Conservation (phyloP, 2,329 filamentous ascomycete species). For the Curvularia eragrostidis region DNA sequence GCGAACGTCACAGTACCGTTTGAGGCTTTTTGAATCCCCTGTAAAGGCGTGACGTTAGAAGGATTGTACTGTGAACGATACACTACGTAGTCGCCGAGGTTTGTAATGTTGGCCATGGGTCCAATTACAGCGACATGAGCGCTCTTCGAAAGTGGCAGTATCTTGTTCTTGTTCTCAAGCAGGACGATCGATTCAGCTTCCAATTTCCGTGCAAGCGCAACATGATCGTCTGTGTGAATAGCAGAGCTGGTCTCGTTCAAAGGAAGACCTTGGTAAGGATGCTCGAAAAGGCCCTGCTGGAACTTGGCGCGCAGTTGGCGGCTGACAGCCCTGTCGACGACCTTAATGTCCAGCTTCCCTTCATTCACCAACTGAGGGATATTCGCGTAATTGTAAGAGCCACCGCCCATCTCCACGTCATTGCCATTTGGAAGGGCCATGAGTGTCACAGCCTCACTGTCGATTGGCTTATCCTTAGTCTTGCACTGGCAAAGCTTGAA, state of each 20-base stretch:
- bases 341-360: constrained; percentile 64
- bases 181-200: constrained; percentile 75
- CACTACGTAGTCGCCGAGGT: constrained; percentile 78
- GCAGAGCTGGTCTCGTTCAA: constrained; percentile 62
- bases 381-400: constrained; percentile 70
- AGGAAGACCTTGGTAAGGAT: constrained; percentile 67
- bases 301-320: constrained; percentile 73
- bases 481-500: constrained; percentile 68
- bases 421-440: constrained; percentile 71
- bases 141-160: constrained; percentile 70
- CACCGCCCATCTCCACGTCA: constrained; percentile 79
- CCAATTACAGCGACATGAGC: constrained; percentile 77
- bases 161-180: constrained; percentile 71
- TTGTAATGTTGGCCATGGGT: constrained; percentile 66
- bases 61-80: constrained; percentile 63
- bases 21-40: constrained; percentile 67
- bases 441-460: constrained; percentile 69
- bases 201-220: constrained; percentile 67
- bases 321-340: constrained; percentile 71
- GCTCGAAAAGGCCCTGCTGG: constrained; percentile 72
- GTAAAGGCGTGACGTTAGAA: constrained; percentile 71
- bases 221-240: constrained; percentile 67
- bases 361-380: constrained; percentile 70
- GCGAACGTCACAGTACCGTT: constrained; percentile 69
- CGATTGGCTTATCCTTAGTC: constrained; percentile 58